Base-by-base conservation (phyloP, 805 yeast genomes). In the Hanseniaspora pseudoguilliermondii region DNA sequence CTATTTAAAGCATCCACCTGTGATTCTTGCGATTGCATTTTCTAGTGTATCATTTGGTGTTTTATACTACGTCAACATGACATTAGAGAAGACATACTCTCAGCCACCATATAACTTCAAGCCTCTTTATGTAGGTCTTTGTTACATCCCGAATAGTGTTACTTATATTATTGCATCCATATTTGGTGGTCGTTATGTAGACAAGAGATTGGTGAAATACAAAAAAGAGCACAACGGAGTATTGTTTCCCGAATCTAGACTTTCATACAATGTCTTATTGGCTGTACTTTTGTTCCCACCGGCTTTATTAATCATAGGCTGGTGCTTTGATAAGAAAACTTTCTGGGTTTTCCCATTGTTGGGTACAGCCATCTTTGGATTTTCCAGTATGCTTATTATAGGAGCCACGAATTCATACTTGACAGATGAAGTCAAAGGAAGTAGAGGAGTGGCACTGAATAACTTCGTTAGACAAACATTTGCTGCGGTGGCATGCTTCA, bases 371-470 rank as follows among this genome's bases (percentile, higher is more conserved):
- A 57, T 86, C 7, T 86, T 83, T 66, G 96, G 96, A 0, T 80
- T 83, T 64, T 86, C 91, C 0, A 81, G 86, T 36, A 84, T 87
- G 93, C 79, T 86, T 68, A 79, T 85, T 3, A 86, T 86, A 61
- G 93, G 95, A 3, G 80, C 86, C 9, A 83, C 88, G 0, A 78
- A 83, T 2, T 86, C 95, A 0, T 88, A 86, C 63, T 70, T 87
- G 57, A 89, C 87, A 1, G 96, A 87, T 64, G 80, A 88, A 1
- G 73, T 88, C 47, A 76, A 82, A 62, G 95, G 95, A 43, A 90
- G 95, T 15, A 84, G 95, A 0, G 95, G 95, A 0, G 86, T 87
- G 49, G 95, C 95, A 0, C 66, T 88, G 51, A 87, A 85, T 63
- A 88, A 87, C 64, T 75, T 87, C 56, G 73, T 83, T 20, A 74